Evolutionary conservation across 768 basidiomycete genomes (phyloP).

Genomic region (Boletus reticulatus): DNA sequence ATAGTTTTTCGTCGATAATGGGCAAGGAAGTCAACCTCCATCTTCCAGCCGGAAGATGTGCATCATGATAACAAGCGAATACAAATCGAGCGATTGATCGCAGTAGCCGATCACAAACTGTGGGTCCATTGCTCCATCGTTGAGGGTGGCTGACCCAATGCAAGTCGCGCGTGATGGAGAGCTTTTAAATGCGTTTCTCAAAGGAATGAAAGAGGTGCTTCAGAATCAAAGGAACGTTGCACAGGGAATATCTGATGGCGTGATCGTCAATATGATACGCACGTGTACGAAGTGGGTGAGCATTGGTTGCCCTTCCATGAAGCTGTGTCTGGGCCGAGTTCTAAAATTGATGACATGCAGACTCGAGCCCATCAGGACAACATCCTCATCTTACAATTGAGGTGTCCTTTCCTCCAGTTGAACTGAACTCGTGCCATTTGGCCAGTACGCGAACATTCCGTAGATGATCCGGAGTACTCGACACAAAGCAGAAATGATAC

Average conservation of each 20-base stretch:
- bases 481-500: not conserved
- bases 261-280: not conserved
- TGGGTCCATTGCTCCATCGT: not conserved
- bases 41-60: not conserved
- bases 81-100: not conserved
- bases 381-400: not conserved
- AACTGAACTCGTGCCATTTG: not conserved
- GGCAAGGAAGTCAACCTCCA: not conserved
- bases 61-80: not conserved
- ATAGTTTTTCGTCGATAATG: not conserved
- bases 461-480: not conserved
- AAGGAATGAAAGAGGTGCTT: not conserved
- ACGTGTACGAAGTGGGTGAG: conserved; percentile 1
- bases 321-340: not conserved
- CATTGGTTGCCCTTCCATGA: not conserved
- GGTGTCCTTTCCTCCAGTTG: not conserved
- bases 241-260: not conserved
- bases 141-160: conserved; percentile 2
- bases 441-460: not conserved
- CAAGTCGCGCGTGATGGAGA: not conserved
- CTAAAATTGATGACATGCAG: not conserved
- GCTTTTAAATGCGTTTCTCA: not conserved
- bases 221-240: not conserved
- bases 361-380: not conserved
- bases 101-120: not conserved